Conservation (phyloP, 768 basidiomycete genomes). For the Obba rivulosa region DNA sequence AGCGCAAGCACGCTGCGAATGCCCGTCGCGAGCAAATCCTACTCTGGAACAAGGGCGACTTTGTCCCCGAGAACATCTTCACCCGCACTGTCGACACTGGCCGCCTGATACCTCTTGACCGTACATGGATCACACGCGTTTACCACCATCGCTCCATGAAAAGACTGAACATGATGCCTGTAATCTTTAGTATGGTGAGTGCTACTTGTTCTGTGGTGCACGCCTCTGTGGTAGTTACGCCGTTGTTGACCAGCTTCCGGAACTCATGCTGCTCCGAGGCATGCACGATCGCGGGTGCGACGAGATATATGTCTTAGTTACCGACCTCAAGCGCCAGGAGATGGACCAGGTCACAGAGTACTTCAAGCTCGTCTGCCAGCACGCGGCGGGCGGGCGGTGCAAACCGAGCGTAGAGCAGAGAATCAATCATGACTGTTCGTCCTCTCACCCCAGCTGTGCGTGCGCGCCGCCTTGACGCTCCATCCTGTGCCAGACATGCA, state of each 20-base stretch:
- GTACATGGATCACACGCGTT: conserved; percentile 78
- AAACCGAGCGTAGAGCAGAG: conserved; percentile 63
- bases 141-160: conserved; percentile 75
- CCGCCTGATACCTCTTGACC: conserved; percentile 72
- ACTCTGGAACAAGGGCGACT: conserved; percentile 61
- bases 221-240: neutral
- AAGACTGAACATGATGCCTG: conserved; percentile 71
- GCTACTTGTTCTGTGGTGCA: neutral
- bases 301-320: conserved; percentile 74
- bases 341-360: conserved; percentile 80
- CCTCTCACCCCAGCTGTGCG: neutral
- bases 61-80: conserved; percentile 75
- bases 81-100: conserved; percentile 76
- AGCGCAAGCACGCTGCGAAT: conserved; percentile 55
- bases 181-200: conserved; percentile 74
- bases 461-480: conserved; percentile 1
- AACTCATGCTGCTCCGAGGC: conserved; percentile 72
- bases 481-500: conserved; percentile 46
- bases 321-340: conserved; percentile 71
- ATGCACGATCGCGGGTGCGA: conserved; percentile 81
- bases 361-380: conserved; percentile 66
- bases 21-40: conserved; percentile 34
- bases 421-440: conserved; percentile 52
- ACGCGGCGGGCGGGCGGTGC: conserved; percentile 55
- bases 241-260: conserved; percentile 50